Base-by-base conservation (phyloP, 768 basidiomycete species). In the Lactarius deliciosus region DNA sequence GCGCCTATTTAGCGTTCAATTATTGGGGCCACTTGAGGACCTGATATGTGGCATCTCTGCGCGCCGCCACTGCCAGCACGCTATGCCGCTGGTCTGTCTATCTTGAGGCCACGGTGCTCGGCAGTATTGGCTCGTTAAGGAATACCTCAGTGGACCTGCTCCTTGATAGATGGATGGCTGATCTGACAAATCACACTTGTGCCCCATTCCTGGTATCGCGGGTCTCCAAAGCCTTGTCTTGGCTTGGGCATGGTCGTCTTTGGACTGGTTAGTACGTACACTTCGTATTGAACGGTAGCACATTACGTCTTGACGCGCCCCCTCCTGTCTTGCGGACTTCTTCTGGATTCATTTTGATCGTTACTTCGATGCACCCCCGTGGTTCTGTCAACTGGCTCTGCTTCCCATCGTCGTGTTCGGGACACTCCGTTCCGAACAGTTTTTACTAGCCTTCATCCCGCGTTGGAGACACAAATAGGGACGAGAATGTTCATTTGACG, bases 351-450 rank as follows among this genome's bases (percentile, higher is more conserved):
- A 56, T 41, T 36, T 30, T 57, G 65, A 60, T 38, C 13, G 16
- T 34, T 54, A 53, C 25, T 32, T 63, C 65, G 65, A 66, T 66
- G 56, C 28, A 28, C 25, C 57, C 36, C 65, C 61, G 36, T 28
- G 25, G 30, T 66, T 57, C 65, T 66, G 56, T 53, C 56, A 66
- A 54, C 57, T 53, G 40, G 47, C 47, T 32, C 43, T 57, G 22
- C 61, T 66, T 62, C 60, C 34, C 20, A 66, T 66, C 45, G 43
- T 61, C 47, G 30, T 53, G 56, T 63, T 66, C 65, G 61, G 61
- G 30, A 58, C 56, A 22, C 61, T 34, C 41, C 65, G 36, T 43
- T 60, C 61, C 57, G 45, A 53, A 57, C 36, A 30, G 50, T 53
- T 38, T 32, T 41, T 56, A 59, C 55, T 56, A 30, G 47, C 20